phyloP scores from a whole-genome alignment of 2,329 filamentous ascomycete genomes.

The Uncinocarpus reesii region DNA sequence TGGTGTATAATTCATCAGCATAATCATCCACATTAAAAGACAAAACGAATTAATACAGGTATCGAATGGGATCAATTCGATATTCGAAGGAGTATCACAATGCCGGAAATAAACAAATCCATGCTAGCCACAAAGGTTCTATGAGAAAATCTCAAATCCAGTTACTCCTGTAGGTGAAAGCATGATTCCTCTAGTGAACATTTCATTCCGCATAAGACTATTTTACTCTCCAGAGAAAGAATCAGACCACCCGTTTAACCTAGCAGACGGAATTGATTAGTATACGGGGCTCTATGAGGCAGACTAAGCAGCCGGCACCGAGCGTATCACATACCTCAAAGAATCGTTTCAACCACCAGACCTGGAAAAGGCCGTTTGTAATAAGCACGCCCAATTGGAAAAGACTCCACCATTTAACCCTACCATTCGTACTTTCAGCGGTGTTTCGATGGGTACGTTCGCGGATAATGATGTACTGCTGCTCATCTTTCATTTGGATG shows the following conservation, averaged over 20 bases:
- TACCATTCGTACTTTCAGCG: conserved; percentile 91
- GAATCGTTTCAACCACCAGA: conserved; percentile 98
- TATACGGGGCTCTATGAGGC: conserved; percentile 1
- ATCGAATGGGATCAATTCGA: neutral
- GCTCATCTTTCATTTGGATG: conserved; percentile 90
- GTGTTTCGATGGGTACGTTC: conserved; percentile 97
- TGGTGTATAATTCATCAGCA: neutral
- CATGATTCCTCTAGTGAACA: conserved; percentile 5
- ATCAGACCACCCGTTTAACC: conserved; percentile 42
- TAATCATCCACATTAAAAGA: neutral
- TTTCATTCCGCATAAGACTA: conserved; percentile 11
- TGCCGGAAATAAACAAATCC: neutral
- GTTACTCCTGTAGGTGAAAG: conserved; percentile 6
- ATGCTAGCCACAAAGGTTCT: neutral
- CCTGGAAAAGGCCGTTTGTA: conserved; percentile 91
- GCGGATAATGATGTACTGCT: conserved; percentile 89
- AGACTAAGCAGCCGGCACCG: neutral
- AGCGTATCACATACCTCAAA: conserved; percentile 61
- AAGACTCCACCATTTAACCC: conserved; percentile 99
- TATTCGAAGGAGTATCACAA: neutral
- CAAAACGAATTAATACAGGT: conserved; percentile 4
- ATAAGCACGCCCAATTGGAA: conserved; percentile 86
- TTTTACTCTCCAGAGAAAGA: neutral
- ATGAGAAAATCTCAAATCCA: neutral
- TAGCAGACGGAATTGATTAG: conserved; percentile 19